Evolutionary conservation across 129 eudicot species (phyloP), one percentile per base, ranked within the genome.

Genomic region (Daucus carota): DNA sequence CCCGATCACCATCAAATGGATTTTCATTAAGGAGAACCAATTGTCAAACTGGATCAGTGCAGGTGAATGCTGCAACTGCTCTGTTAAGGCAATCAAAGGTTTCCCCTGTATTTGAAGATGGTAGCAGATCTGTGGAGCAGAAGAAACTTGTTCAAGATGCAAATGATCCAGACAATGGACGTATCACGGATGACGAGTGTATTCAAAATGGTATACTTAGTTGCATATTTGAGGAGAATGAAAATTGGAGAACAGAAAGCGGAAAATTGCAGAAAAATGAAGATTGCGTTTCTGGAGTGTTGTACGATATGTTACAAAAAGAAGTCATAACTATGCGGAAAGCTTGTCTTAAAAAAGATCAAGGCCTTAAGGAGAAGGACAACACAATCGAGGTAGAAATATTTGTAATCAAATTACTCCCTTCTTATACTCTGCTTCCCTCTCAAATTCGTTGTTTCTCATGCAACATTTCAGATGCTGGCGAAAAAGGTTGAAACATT

Each of bases 221-320:
- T 71, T 60, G 82, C 40, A 59, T 80, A 57, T 50, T 44, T 15
- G 77, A 31, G 47, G 62, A 54, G 62, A 80, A 80, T 70, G 82
- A 68, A 11, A 74, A 82, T 48, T 26, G 62, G 62, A 76, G 77
- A 72, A 67, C 60, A 73, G 28, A 52, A 28, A 65, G 41, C 33
- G 86, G 78, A 45, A 83, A 77, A 50, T 34, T 77, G 36, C 68
- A 40, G 14, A 88, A 80, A 60, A 74, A 60, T 57, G 92, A 86
- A 69, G 98, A 94, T 79, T 77, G 38, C 79, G 96, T 94, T 48
- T 91, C 97, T 12, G 98, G 98, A 29, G 71, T 77, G 79, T 70
- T 94, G 78, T 94, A 94, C 67, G 98, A 94, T 84, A 86, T 91
- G 87, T 72, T 94, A 79, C 98, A 94, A 78, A 91, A 89, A 87